Base-by-base conservation (phyloP, 176 grass and related monocot genomes). In the Carex parvula region DNA sequence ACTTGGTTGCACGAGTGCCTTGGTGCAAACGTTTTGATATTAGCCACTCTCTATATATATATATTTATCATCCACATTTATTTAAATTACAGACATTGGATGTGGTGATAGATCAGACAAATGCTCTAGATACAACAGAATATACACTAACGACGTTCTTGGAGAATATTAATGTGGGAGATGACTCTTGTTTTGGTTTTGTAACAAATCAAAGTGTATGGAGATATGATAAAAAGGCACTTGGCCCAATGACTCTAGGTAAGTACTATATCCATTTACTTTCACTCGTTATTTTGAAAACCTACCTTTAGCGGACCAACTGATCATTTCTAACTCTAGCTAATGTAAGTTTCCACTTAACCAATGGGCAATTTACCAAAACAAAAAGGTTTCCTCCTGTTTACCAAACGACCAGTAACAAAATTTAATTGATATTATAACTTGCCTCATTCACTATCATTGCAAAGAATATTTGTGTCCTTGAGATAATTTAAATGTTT, bases 101-200 rank as follows among this genome's bases (percentile, higher is more conserved):
- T 72, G 91, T 95, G 35, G 97, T 96, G 70, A 90, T 99, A 79
- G 91, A 99, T 90, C 97, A 99, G 81, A 99, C 93, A 42, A 82
- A 89, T 79, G 80, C 66, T 81, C 89, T 72, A 56, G 83, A 94
- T 50, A 86, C 87, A 44, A 80, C 70, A 79, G 87, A 89, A 67
- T 99, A 99, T 80, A 92, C 86, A 83, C 55, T 95, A 85, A 89
- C 93, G 30, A 94, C 91, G 71, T 95, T 99, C 87, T 87, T 94
- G 59, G 96, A 92, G 35, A 94, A 95, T 88, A 92, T 90, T 64
- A 87, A 92, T 68, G 62, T 92, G 39, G 90, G 21, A 66, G 88
- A 53, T 1, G 72, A 85, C 68, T 95, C 93, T 5, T 92, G 88
- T 79, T 99, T 95, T 54, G 79, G 87, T 54, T 99, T 99, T 75